Base-by-base conservation (phyloP, 2,329 filamentous ascomycete genomes). In the Didymella segeticola region DNA sequence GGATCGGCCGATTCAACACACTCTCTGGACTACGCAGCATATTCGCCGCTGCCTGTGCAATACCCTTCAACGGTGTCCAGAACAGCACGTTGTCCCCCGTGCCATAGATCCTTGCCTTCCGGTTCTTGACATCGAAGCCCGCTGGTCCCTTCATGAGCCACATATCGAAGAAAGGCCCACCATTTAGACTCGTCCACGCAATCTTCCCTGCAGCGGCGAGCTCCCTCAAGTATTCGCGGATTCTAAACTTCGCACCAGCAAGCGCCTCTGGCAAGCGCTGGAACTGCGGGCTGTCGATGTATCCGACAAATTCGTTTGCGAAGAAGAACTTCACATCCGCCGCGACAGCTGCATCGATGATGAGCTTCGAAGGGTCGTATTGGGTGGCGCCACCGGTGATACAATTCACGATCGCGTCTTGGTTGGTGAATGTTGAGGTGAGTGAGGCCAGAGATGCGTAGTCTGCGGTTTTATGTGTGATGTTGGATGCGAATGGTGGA, bases 371-470 rank as follows among this genome's bases (percentile, higher is more conserved):
- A 1, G 79, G 65, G 1, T 70, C 69, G 53, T 68, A 70, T 20
- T 78, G 74, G 15, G 75, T 74, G 2, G 71, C 70, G n/a, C 75
- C 74, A 7, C 78, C 78, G 20, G 84, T 73, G 2, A 79, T 72
- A 15, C 77, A 76, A 51, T 69, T 72, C 19, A 87, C 71, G 25
- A 87, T 71, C 0, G 82, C 84, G 52, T 87, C 84, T 55, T 85
- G 79, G 27, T 78, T 80, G 12, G 74, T 56, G 25, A 88, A 78
- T 1, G 79, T 80, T 2, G 74, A 57, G 15, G 49, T 54, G 5
- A 74, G 64, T 1, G 69, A 67, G 2, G 51, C 26, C 0, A 64
- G 31, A 12, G 70, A 72, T 1, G 46, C 46, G 51, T 67, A 73
- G 50, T 74, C 69, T 3, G 57, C 57, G 3, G 53, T 46, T 26